Base-by-base conservation (phyloP, 2,329 filamentous ascomycete species). In the Tolypocladium tropicale region DNA sequence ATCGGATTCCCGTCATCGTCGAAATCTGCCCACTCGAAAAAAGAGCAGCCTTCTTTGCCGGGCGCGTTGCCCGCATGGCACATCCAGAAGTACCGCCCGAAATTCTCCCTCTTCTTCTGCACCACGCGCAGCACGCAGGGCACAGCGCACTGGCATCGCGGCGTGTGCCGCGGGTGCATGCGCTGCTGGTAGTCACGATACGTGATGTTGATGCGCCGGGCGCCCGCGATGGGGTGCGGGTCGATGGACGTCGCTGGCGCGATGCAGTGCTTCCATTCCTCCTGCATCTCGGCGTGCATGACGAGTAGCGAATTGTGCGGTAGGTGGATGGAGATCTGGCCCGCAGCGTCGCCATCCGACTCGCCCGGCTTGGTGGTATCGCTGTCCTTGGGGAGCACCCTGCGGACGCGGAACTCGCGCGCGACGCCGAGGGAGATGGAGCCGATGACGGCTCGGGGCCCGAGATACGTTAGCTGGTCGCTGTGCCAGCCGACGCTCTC, bases 251-350 rank as follows among this genome's bases (percentile, higher is more conserved):
- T 77, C 0, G 88, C 85, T 0, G 91, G 88, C 0, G 84, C 78
- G 48, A 99, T 88, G 61, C 83, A 82, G 70, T 99, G 94, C 70
- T 96, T 97, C 91, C 91, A 97, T 67, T 89, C 86, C 67, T 97
- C 93, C 67, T 97, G 93, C 90, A 96, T 97, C 67, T 95, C 90
- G 1, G 93, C 92, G 66, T 97, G 92, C 94, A 99, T 97, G 11
- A 97, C 78, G 0, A 99, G 78, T 0, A 97, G 79, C 0, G 90
- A 95, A 69, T 97, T 97, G 70, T 97, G 94, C 0, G 93, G 93
- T 0, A 97, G 82, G 63, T 96, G 90, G 48, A 97, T 94, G 1
- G 90, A 85, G 57, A 97, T 93, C 67, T 96, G 92, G 4, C 92
- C 93, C 65, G 89, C 83, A 0, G 80, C 78, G 60, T 94, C 86